Evolutionary conservation across 805 yeast genomes (phyloP).

Genomic region (Wickerhamomyces canadensis): DNA sequence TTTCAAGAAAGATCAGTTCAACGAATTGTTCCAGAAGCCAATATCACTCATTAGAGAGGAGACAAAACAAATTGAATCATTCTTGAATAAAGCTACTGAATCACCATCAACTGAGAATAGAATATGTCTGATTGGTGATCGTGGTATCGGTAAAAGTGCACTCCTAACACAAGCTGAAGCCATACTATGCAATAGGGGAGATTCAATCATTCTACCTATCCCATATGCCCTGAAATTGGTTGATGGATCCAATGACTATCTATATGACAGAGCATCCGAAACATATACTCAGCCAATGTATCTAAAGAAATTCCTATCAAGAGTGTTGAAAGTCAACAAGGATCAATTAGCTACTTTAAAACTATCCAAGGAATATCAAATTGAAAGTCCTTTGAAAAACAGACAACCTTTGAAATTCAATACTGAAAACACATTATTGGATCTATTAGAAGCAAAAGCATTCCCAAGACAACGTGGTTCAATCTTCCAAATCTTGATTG

Average conservation of each 20-base stretch:
- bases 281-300: constrained; percentile 77
- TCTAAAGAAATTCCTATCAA: constrained; percentile 52
- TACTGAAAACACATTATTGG: constrained; percentile 34
- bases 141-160: constrained; percentile 79
- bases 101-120: constrained; percentile 39
- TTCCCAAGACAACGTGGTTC: constrained; percentile 33
- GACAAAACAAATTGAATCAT: constrained; percentile 34
- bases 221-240: constrained; percentile 55
- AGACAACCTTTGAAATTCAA: constrained; percentile 25
- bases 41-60: constrained; percentile 50
- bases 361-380: constrained; percentile 29
- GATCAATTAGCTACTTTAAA: constrained; percentile 30
- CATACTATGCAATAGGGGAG: constrained; percentile 35
- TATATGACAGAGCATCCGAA: constrained; percentile 41
- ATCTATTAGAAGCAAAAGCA: constrained; percentile 35
- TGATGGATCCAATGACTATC: constrained; percentile 72
- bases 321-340: constrained; percentile 42
- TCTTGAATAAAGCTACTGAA: constrained; percentile 31
- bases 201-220: constrained; percentile 53
- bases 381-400: constrained; percentile 28
- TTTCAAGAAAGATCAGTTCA: constrained; percentile 62
- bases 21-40: constrained; percentile 60
- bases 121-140: constrained; percentile 55
- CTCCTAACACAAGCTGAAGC: constrained; percentile 65
- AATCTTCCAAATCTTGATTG: constrained; percentile 48